Base-by-base conservation (phyloP, 805 yeast species). In the Alloascoidea africana region DNA sequence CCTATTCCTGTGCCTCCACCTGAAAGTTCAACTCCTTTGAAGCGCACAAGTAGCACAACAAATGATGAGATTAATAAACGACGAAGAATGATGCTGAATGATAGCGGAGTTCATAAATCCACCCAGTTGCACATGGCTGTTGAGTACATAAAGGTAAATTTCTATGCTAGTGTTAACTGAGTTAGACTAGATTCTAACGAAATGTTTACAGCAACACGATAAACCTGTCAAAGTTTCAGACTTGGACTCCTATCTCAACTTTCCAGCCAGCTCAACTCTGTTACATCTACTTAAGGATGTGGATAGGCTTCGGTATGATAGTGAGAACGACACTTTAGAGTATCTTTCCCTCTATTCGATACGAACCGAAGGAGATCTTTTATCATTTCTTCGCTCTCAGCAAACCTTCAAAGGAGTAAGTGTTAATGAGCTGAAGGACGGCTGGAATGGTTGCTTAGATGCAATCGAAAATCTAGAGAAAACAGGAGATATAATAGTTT, bases 51-150 rank as follows among this genome's bases (percentile, higher is more conserved):
- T 43, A 42, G 27, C 13, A 47, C 46, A 18, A 52, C 45, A 14
- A 50, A 49, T 18, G 53, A 46, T 27, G 49, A 45, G 6, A 51
- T 48, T 14, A 50, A 49, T 40, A 43, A 18, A 43, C 39, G 14
- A 44, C 35, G 5, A 42, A 43, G n/a, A 48, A 42, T 6, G 44
- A 48, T 18, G 47, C 49, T 36, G 54, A 50, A 23, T 11, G 63
- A 58, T 49, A 60, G 53, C 47, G 82, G 46, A n/a, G 46, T 46
- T 33, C 93, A 83, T 53, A 68, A 80, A 40, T 82, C 94, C 3
- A 87, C 96, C 3, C 84, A 85, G 53, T 65, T 91, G 38, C 77
- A 84, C 50, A 72, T 86, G 53, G 96, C 97, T 1, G 91, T 91
- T 14, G 97, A 91, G 53, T 82, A 75, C 53, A 76, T 91, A 42